Conservation (phyloP, 1,284 basidiomycete genomes). For the Moesziomyces parantarcticus region DNA sequence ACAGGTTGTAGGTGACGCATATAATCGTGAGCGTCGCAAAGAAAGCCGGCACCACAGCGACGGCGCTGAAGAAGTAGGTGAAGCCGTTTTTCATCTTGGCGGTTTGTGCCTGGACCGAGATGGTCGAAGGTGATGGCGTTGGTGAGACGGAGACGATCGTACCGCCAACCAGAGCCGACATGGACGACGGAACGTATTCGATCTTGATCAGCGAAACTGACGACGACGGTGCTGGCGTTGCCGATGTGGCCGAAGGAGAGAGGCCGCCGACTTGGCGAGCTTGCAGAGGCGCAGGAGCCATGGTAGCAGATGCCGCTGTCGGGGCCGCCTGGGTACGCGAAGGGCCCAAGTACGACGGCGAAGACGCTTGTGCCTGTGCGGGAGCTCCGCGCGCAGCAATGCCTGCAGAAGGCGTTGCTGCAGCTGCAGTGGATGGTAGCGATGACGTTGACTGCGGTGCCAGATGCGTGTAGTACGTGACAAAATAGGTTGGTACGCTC, state of each 20-base stretch:
- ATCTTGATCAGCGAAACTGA: background rate
- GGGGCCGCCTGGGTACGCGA: background rate
- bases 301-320: background rate
- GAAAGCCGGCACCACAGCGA: background rate
- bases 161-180: constrained; percentile 8
- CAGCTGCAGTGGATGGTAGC: background rate
- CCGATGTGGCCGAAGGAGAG: background rate
- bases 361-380: background rate
- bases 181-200: background rate
- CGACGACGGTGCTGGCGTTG: background rate
- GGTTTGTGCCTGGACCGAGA: background rate
- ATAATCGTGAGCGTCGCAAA: background rate
- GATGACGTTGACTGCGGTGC: background rate
- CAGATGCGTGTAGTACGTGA: constrained; percentile 6
- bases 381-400: background rate
- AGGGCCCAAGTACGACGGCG: background rate
- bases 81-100: constrained; percentile 3
- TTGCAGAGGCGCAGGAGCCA: background rate
- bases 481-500: constrained; percentile 1
- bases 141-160: constrained; percentile 6
- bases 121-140: background rate
- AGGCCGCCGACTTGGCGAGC: constrained; percentile 3
- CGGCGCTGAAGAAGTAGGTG: constrained; percentile 7
- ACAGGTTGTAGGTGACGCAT: constrained; percentile 2
- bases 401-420: too few relatives aligned